These are phyloP conservation scores for Debaryomycetaceae sp. DNA, from an alignment of 1,139 yeast genomes.

Conservation along the genomic window DNA sequence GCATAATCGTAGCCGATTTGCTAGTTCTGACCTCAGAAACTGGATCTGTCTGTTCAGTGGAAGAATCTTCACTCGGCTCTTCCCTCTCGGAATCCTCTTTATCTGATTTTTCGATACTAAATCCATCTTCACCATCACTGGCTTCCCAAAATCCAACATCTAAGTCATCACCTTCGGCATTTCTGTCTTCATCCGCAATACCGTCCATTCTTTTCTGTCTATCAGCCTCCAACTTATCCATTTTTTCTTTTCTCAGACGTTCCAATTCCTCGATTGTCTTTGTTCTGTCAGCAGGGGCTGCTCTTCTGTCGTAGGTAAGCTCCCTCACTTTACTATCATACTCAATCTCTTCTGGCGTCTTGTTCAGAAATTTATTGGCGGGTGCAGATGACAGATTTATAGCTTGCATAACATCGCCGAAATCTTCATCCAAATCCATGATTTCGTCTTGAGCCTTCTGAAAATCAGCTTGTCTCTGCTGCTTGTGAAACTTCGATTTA, in stretches of 20 bases:
- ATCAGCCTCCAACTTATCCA: constrained; percentile 69
- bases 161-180: constrained; percentile 66
- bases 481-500: constrained; percentile 85
- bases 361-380: constrained; percentile 22
- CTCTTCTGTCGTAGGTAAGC: constrained; percentile 78
- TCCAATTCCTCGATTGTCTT: constrained; percentile 85
- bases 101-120: constrained; percentile 21
- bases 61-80: not conserved
- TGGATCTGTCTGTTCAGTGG: not conserved
- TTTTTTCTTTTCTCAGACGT: constrained; percentile 63
- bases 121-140: constrained; percentile 43
- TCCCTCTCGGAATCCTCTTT: constrained; percentile 13
- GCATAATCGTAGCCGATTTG: constrained; percentile 43
- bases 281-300: constrained; percentile 95
- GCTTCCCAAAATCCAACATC: constrained; percentile 59
- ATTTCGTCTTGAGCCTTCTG: constrained; percentile 69
- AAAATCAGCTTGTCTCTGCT: constrained; percentile 79
- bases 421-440: constrained; percentile 73
- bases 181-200: constrained; percentile 43
- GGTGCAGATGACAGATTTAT: constrained; percentile 19
- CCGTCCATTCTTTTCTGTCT: constrained; percentile 87
- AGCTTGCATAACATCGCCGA: constrained; percentile 73
- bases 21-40: constrained; percentile 7
- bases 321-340: constrained; percentile 81
- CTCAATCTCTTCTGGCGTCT: constrained; percentile 47